Evolutionary conservation across 2,329 filamentous ascomycete genomes (phyloP).

Genomic region (Aspergillaceae sp.): DNA sequence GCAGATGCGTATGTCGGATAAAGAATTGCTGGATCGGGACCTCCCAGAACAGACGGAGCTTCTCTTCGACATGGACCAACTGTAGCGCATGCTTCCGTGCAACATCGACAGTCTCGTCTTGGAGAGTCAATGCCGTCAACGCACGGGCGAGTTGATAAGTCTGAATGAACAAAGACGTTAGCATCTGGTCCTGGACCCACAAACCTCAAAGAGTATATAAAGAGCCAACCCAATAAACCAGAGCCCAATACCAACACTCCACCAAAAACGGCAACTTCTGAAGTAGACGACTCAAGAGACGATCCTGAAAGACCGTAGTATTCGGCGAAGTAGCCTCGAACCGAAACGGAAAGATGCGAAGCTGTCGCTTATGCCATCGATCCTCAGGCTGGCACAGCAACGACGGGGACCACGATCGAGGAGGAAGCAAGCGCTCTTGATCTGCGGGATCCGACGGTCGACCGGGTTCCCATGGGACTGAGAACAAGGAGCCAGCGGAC

Average conservation of each 20-base stretch:
- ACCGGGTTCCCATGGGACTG: conserved; percentile 33
- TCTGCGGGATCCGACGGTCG: conserved; percentile 26
- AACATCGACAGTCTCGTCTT: conserved; percentile 59
- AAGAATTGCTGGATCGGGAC: conserved; percentile 52
- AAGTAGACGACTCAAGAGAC: conserved; percentile 55
- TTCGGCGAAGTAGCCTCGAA: conserved; percentile 51
- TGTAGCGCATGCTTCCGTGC: conserved; percentile 61
- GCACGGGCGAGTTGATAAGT: conserved; percentile 68
- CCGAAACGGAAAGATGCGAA: conserved; percentile 40
- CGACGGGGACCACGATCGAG: conserved; percentile 31
- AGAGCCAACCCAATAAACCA: conserved; percentile 63
- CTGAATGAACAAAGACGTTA: conserved; percentile 28
- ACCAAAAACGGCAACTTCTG: conserved; percentile 62
- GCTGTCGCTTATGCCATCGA: conserved; percentile 43
- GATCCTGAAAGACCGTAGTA: conserved; percentile 51
- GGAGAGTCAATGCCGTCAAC: conserved; percentile 60
- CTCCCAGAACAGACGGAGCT: conserved; percentile 58
- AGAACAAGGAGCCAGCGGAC: conserved; percentile 21
- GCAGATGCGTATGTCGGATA: conserved; percentile 45
- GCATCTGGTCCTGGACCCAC: too few species aligned
- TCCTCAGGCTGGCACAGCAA: conserved; percentile 35
- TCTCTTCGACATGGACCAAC: conserved; percentile 58
- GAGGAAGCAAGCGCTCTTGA: conserved; percentile 27
- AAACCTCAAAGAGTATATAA: background rate
- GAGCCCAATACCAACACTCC: conserved; percentile 68